Evolutionary conservation across 208 protist genomes (phyloP).

Genomic region (Phytomonas francai): DNA sequence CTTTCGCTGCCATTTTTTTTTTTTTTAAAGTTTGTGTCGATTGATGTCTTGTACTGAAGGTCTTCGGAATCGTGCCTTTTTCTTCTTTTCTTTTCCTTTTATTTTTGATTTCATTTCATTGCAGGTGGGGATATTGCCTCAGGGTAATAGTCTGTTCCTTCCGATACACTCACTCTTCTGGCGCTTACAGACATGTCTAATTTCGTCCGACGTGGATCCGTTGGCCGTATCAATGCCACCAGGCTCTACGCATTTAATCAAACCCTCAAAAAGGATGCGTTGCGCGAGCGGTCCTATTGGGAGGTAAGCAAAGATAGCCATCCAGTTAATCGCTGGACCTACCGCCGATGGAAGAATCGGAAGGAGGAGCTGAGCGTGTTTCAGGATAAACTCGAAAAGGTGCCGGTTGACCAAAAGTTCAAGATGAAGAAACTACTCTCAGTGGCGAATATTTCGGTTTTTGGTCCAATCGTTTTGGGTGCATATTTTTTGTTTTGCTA

Average conservation of each 20-base stretch:
- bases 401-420: constrained; percentile 79
- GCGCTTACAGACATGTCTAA: constrained; percentile 24
- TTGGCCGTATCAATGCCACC: constrained; percentile 53
- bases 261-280: constrained; percentile 67
- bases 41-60: constrained; percentile 2
- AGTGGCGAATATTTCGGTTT: constrained; percentile 66
- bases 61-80: background rate
- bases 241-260: constrained; percentile 79
- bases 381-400: constrained; percentile 64
- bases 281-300: constrained; percentile 68
- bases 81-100: constrained; percentile 7
- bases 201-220: constrained; percentile 44
- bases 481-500: constrained; percentile 70
- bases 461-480: constrained; percentile 27
- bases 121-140: background rate
- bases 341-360: constrained; percentile 62
- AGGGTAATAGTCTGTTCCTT: background rate
- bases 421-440: constrained; percentile 83
- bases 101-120: constrained; percentile 3
- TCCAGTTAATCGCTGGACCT: constrained; percentile 77
- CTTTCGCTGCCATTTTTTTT: constrained; percentile 7
- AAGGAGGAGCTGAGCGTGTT: constrained; percentile 77
- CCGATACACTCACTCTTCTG: background rate
- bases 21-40: constrained; percentile 4
- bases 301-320: constrained; percentile 75